Percentiles rank a stretch among this genome's conserved stretches.
phyloP scores from a whole-genome alignment of 2,329 filamentous ascomycete species.

The Blastomyces parvus region DNA sequence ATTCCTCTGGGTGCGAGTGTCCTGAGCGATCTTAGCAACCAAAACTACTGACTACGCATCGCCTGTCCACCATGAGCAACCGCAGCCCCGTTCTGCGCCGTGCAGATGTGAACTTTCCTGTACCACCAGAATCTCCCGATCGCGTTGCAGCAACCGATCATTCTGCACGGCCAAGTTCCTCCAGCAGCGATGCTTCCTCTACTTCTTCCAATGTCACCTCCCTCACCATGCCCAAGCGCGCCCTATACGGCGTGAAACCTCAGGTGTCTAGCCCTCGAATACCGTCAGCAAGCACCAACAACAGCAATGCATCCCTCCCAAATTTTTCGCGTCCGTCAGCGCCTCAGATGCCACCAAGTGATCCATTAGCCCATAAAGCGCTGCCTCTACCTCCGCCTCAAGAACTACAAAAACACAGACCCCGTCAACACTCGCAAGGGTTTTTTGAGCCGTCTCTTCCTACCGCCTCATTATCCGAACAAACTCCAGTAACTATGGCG shows the following conservation, averaged over 20 bases:
- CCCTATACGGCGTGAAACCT: constrained; percentile 27
- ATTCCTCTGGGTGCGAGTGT: constrained; percentile 3
- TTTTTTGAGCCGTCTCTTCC: constrained; percentile 59
- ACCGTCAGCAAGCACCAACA: constrained; percentile 24
- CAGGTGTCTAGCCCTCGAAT: constrained; percentile 21
- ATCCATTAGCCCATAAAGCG: constrained; percentile 25
- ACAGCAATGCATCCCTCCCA: constrained; percentile 28
- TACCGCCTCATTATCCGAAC: constrained; percentile 40
- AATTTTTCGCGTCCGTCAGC: constrained; percentile 28
- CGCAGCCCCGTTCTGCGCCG: constrained; percentile 14
- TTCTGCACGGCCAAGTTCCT: constrained; percentile 33
- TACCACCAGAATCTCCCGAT: constrained; percentile 16
- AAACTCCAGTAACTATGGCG: constrained; percentile 28
- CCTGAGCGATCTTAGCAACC: neutral
- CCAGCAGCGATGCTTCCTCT: constrained; percentile 40
- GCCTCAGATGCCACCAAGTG: constrained; percentile 32
- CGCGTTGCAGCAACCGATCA: constrained; percentile 18
- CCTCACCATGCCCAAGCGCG: constrained; percentile 33
- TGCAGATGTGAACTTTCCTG: constrained; percentile 17
- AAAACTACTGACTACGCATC: neutral
- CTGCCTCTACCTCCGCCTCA: constrained; percentile 30
- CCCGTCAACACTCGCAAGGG: constrained; percentile 52
- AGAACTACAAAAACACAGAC: constrained; percentile 34
- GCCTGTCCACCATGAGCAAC: constrained; percentile 5
- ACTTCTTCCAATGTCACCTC: constrained; percentile 37